Percentiles rank a stretch among this genome's conserved stretches.
These are phyloP conservation scores for Daldinia childiae DNA, from an alignment of 495 filamentous ascomycete species.

Conservation along the genomic window DNA sequence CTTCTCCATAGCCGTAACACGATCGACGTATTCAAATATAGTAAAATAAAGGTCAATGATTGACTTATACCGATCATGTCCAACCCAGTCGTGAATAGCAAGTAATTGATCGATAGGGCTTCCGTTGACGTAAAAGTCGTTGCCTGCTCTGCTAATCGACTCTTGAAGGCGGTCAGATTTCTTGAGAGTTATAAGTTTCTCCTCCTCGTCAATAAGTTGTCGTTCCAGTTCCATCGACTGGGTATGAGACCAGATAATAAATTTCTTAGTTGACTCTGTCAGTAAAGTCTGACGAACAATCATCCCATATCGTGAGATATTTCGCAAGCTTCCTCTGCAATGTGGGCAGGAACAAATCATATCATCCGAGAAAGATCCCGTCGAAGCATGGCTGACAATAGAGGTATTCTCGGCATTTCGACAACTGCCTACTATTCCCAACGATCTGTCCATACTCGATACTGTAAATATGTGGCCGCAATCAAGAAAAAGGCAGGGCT, in stretches of 20 bases:
- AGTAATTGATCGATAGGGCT: slow-evolving; percentile 5
- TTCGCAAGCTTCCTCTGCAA: slow-evolving; percentile 1
- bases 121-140: background rate
- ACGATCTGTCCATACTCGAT: background rate
- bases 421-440: background rate
- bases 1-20: slow-evolving; percentile 36
- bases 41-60: slow-evolving; percentile 50
- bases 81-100: slow-evolving; percentile 10
- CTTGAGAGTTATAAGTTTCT: background rate
- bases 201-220: background rate
- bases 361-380: background rate
- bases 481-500: background rate
- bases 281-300: background rate
- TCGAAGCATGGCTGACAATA: background rate
- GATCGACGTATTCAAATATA: slow-evolving; percentile 50
- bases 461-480: background rate
- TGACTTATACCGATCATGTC: slow-evolving; percentile 4
- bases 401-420: background rate
- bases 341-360: background rate
- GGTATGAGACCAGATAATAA: background rate
- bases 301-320: background rate
- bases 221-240: background rate
- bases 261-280: background rate
- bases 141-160: background rate
- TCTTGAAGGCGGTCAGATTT: background rate